A percentile compares a stretch with the other conserved stretches of the same genome.
Evolutionary conservation across 306 rosid species (phyloP).

Genomic region (Amphicarpaea edgeworthii): DNA sequence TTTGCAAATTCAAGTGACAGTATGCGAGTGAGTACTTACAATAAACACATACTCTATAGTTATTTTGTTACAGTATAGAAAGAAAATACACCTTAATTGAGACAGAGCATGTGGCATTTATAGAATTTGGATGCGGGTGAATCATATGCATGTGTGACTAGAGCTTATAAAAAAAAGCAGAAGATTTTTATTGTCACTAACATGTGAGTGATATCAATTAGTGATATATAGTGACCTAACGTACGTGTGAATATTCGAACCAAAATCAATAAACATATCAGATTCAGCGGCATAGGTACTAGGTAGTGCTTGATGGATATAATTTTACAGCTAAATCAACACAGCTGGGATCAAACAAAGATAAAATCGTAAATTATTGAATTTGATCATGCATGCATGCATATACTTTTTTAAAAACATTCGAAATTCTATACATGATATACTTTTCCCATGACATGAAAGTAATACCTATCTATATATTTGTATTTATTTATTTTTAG

Average conservation of each 20-base stretch:
- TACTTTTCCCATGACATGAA: constrained; percentile 43
- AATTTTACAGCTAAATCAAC: not conserved
- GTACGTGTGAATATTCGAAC: not conserved
- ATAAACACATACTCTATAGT: not conserved
- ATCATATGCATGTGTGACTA: not conserved
- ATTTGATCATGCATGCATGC: not conserved
- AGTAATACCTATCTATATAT: no score
- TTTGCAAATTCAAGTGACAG: not conserved
- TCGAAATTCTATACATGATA: not conserved
- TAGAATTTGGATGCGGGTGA: not conserved
- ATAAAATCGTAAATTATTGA: not conserved
- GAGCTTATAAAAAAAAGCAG: no score
- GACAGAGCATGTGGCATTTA: not conserved
- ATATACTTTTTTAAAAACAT: not conserved
- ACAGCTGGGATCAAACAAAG: not conserved
- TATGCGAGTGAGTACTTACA: not conserved
- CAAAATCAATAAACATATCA: not conserved
- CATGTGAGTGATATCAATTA: not conserved
- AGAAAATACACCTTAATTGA: not conserved
- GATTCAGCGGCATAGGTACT: not conserved
- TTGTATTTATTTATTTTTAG: no score
- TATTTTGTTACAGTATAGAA: not conserved
- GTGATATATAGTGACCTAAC: no score
- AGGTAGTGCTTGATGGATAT: not conserved
- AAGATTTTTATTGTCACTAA: not conserved